Base-by-base conservation (phyloP, 345 rosid genomes). In the Rubroshorea leprosula region DNA sequence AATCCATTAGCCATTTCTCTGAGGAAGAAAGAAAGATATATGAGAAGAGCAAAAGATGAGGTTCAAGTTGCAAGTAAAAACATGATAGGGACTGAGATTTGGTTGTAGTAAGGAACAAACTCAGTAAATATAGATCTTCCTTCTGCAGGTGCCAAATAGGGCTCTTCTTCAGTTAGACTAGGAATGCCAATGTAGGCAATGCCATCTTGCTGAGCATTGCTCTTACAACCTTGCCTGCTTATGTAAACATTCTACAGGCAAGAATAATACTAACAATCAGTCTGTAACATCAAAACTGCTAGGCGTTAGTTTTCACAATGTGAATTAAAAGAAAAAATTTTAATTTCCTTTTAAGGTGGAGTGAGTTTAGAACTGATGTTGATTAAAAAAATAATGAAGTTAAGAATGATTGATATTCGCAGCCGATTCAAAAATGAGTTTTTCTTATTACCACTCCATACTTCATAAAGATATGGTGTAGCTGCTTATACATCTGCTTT, bases 381-480 rank as follows among this genome's bases (percentile, higher is more conserved):
- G n/a, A n/a, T n/a, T n/a, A n/a, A n/a, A n/a, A n/a, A n/a, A n/a
- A n/a, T n/a, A n/a, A n/a, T n/a, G n/a, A n/a, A n/a, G 35, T 9
- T 29, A 4, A 29, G 4, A 29, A 9, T 29, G 35, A 29, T 4
- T 22, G 12, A 51, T 6, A 27, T 25, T 18, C n/a, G 44, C 31
- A 55, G 6, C 16, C 18, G 38, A 50, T 38, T n/a, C n/a, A n/a
- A n/a, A n/a, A n/a, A n/a, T n/a, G 58, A 49, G 39, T 39, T 67
- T 53, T 49, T 0, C 57, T 66, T 61, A 76, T 82, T 75, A 89
- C 97, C 90, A 84, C 95, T 65, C 81, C 82, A 54, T 65, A 76
- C 67, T 72, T 75, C 77, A 74, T 55, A 62, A 84, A 79, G 49
- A 76, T 44, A 46, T 53, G 71, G 48, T 68, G 78, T 31, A 82